Evolutionary conservation across 2,329 filamentous ascomycete species (phyloP).

Genomic region (Corynespora cassiicola): DNA sequence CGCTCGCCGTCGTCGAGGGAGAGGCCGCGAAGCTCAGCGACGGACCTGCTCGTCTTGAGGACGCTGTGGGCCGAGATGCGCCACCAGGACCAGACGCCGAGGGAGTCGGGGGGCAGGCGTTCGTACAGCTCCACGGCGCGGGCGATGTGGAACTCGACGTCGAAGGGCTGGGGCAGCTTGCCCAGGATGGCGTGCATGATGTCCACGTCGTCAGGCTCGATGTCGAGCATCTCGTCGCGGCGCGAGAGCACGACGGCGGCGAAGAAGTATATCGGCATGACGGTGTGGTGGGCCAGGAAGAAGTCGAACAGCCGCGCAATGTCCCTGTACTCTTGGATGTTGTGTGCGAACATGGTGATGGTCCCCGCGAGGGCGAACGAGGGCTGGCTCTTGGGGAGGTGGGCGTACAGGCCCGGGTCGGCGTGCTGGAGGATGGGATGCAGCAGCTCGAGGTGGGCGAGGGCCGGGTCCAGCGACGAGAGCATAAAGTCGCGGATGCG

Average conservation of each 20-base stretch:
- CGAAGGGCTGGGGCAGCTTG: constrained; percentile 81
- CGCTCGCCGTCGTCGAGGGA: constrained; percentile 69
- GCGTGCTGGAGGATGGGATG: constrained; percentile 78
- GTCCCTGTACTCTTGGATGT: constrained; percentile 86
- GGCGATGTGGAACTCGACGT: constrained; percentile 78
- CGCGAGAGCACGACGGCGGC: constrained; percentile 76
- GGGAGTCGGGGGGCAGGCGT: constrained; percentile 71
- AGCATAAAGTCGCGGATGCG: constrained; percentile 98
- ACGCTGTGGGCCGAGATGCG: constrained; percentile 77
- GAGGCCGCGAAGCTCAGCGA: constrained; percentile 59
- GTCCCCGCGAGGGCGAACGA: constrained; percentile 95
- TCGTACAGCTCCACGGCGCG: constrained; percentile 70
- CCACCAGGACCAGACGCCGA: constrained; percentile 71
- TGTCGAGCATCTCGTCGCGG: constrained; percentile 82
- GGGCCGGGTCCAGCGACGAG: constrained; percentile 79
- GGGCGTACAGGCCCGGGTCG: constrained; percentile 74
- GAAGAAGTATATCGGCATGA: constrained; percentile 89
- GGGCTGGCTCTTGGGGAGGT: constrained; percentile 80
- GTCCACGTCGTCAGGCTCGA: constrained; percentile 76
- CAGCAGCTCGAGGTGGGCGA: constrained; percentile 85
- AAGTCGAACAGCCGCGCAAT: constrained; percentile 94
- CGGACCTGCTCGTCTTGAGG: constrained; percentile 77
- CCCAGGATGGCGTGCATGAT: constrained; percentile 90
- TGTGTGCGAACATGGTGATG: constrained; percentile 94
- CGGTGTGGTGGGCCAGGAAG: constrained; percentile 84